phyloP scores from a whole-genome alignment of 2,329 filamentous ascomycete genomes.

The Penicillium brasilianum region DNA sequence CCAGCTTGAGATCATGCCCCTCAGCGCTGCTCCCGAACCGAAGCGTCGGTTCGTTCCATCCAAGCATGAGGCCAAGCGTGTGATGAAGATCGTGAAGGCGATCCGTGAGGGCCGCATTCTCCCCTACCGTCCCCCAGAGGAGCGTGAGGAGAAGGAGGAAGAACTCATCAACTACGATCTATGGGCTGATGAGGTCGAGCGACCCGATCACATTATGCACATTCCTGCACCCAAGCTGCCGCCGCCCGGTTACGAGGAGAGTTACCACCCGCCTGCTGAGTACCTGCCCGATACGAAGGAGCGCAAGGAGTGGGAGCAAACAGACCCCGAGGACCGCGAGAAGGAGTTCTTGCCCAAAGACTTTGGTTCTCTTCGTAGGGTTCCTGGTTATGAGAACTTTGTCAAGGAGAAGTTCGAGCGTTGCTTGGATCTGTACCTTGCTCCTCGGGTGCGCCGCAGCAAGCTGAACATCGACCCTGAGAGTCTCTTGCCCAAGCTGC shows the following conservation, averaged over 20 bases:
- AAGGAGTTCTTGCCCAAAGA: constrained; percentile 85
- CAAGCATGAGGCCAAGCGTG: constrained; percentile 92
- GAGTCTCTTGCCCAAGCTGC: constrained; percentile 88
- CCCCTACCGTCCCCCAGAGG: constrained; percentile 80
- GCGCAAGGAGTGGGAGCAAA: constrained; percentile 80
- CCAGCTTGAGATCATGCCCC: constrained; percentile 88
- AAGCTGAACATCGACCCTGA: constrained; percentile 96
- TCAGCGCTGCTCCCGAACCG: constrained; percentile 92
- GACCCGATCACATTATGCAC: constrained; percentile 87
- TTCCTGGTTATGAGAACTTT: constrained; percentile 86
- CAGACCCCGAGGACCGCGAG: constrained; percentile 87
- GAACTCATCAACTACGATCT: constrained; percentile 81
- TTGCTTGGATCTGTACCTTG: constrained; percentile 92
- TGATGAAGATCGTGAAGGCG: constrained; percentile 96
- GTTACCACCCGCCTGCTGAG: constrained; percentile 93
- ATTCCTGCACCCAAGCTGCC: constrained; percentile 91
- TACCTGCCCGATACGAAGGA: constrained; percentile 89
- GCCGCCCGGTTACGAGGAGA: constrained; percentile 92
- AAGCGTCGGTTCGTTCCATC: constrained; percentile 95
- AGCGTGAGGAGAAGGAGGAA: constrained; percentile 73
- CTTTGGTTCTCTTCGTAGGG: constrained; percentile 82
- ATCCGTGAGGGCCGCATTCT: constrained; percentile 93
- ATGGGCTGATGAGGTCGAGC: constrained; percentile 89
- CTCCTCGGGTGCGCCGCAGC: constrained; percentile 88
- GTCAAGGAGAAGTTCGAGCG: constrained; percentile 97